Conservation (phyloP, 2,329 filamentous ascomycete species). For the Cladorrhinum sp. region DNA sequence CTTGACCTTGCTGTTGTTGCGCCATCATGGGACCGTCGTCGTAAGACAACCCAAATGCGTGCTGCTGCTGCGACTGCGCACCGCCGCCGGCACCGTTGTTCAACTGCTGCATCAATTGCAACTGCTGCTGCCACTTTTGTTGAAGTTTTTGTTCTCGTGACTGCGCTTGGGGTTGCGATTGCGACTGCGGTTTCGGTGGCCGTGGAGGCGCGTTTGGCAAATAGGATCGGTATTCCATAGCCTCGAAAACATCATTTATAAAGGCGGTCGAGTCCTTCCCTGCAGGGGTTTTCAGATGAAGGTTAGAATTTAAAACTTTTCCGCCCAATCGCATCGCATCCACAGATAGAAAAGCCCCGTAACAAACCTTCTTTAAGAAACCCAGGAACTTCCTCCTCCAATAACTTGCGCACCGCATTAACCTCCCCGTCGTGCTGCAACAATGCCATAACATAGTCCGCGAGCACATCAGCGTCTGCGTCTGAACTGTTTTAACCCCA, state of each 20-base stretch:
- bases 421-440: conserved; percentile 66
- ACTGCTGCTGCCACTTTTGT: conserved; percentile 10
- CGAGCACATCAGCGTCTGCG: conserved; percentile 77
- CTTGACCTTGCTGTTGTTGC: not conserved
- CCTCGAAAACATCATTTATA: conserved; percentile 67
- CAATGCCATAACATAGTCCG: conserved; percentile 79
- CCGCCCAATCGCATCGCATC: not conserved
- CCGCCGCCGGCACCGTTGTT: not conserved
- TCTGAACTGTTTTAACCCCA: conserved; percentile 40
- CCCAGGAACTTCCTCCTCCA: conserved; percentile 69
- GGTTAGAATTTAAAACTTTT: not conserved
- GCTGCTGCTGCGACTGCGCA: conserved; percentile 17
- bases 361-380: conserved; percentile 65
- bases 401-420: conserved; percentile 63
- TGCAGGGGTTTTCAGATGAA: not conserved
- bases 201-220: conserved; percentile 52
- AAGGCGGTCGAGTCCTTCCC: conserved; percentile 57
- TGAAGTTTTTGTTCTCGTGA: conserved; percentile 3
- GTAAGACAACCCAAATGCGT: conserved; percentile 20
- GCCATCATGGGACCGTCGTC: conserved; percentile 19
- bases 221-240: conserved; percentile 61
- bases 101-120: conserved; percentile 14
- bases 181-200: conserved; percentile 25
- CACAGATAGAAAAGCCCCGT: not conserved
- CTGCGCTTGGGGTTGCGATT: conserved; percentile 11